Base-by-base conservation (phyloP, 1,284 basidiomycete species). In the Takashimella tepidaria region DNA sequence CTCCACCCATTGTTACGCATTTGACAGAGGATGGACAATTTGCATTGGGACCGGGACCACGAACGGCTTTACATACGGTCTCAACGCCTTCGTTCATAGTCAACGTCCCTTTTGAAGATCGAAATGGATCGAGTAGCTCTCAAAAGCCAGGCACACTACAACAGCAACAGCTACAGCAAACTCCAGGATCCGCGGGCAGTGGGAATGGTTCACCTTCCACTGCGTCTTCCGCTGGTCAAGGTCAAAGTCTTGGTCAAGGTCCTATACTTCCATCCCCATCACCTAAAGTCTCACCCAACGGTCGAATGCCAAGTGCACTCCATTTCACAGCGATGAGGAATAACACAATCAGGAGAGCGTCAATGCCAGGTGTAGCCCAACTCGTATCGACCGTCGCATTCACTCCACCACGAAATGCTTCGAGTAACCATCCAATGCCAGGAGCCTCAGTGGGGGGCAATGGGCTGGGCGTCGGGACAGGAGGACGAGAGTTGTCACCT, bases 261-360 rank as follows among this genome's bases (percentile, higher is more conserved):
- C 37, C 51, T n/a, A 52, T 53, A 1, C 45, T 50, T 2, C 53
- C 50, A 2, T 53, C 55, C n/a, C 51, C 52, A 2, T 64, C 61
- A 27, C 68, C 69, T 5, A 67, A 68, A 51, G 48, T 68, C 21
- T 69, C 67, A 1, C 64, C 66, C 54, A 49, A 58, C 45, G 31
- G 60, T 45, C 49, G 62, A 11, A 62, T 61, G 56, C 68, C 71
- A 4, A 61, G 63, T 0, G 56, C 60, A 10, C 55, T 73, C 3
- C 60, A 71, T 40, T 59, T 71, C 42, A 61, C 70, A 0, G 71
- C 71, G 1, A 66, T 73, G 54, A 56, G 68, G n/a, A 73, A 73
- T 55, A 73, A 73, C 55, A 50, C 49, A 3, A 56, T 61, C 12
- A 58, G 70, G 24, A 50, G 72, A 31, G 59, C 70, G 2, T 68